Evolutionary conservation across 176 grass and related monocot species (phyloP).

Genomic region (Oropetium thomaeum): DNA sequence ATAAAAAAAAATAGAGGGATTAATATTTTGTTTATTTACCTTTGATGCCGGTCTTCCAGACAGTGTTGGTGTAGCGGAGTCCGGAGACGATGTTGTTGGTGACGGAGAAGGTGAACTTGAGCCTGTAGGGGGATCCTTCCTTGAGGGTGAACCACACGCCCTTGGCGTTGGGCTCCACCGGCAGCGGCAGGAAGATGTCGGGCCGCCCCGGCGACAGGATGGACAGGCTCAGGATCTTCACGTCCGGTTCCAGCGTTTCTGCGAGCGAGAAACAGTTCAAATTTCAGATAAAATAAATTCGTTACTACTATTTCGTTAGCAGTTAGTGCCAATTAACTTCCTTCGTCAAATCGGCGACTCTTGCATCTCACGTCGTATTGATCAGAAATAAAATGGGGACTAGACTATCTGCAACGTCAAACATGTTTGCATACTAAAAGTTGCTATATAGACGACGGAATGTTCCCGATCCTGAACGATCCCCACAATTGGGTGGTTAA

Average conservation of each 20-base stretch:
- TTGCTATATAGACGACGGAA: not conserved
- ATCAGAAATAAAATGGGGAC: not conserved
- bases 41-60: slow-evolving; percentile 93
- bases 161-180: slow-evolving; percentile 65
- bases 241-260: slow-evolving; percentile 84
- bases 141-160: slow-evolving; percentile 90
- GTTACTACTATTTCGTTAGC: no score
- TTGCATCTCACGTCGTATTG: not conserved
- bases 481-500: not conserved
- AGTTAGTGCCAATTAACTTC: no score
- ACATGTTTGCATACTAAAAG: not conserved
- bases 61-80: slow-evolving; percentile 87
- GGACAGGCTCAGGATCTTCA: slow-evolving; percentile 87
- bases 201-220: slow-evolving; percentile 66
- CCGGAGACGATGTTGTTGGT: slow-evolving; percentile 94
- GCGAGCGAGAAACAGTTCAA: not conserved
- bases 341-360: not conserved
- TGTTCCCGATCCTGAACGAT: not conserved
- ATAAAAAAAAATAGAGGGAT: no score
- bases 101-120: slow-evolving; percentile 96
- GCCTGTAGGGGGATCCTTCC: slow-evolving; percentile 78
- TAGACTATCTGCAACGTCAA: not conserved
- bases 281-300: not conserved
- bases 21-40: no score
- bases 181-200: slow-evolving; percentile 74